Base-by-base conservation (phyloP, 805 yeast genomes). In the Aciculoconidium aculeatum region DNA sequence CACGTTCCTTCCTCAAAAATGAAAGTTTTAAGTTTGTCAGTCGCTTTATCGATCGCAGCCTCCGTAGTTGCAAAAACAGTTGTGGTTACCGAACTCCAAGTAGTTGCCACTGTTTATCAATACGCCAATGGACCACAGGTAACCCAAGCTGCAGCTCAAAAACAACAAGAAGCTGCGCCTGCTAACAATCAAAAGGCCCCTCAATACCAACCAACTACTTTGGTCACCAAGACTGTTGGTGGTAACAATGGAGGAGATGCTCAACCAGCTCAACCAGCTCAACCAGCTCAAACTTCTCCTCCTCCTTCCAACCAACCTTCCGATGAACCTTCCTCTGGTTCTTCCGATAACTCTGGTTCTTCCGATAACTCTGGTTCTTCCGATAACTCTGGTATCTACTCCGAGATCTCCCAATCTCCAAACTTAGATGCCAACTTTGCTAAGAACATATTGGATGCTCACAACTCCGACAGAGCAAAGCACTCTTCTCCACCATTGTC, bases 381-480 rank as follows among this genome's bases (percentile, higher is more conserved):
- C 3, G 21, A 36, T 4, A 21, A 40, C 30, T 33, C 41, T 13
- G 49, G 48, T 3, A 42, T 49, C 21, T 39, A 44, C 33, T 49
- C 46, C 11, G 40, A 34, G 21, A 49, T 42, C 37, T 15, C 28
- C 11, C 33, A 40, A 35, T 23, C 36, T n/a, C 28, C 37, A 10
- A 20, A 25, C 13, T 27, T 12, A 14, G 51, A 30, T 49, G 36
- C 40, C 45, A 47, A 41, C 17, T 70, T 72, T 39, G 68, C 68
- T 8, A 35, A 44, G 28, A 48, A 54, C 18, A 72, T 80, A 39
- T 63, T 83, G 36, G 61, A 58, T 33, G 75, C 67, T 39, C 90
- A 81, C 61, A 82, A 82, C 56, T 39, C 50, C 18, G 66, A 68
- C 44, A 67, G 88, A 53, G 58, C 69, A 4, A 41, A 47, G 12